Conservation (phyloP, 2,329 filamentous ascomycete genomes). For the Capronia coronata region DNA sequence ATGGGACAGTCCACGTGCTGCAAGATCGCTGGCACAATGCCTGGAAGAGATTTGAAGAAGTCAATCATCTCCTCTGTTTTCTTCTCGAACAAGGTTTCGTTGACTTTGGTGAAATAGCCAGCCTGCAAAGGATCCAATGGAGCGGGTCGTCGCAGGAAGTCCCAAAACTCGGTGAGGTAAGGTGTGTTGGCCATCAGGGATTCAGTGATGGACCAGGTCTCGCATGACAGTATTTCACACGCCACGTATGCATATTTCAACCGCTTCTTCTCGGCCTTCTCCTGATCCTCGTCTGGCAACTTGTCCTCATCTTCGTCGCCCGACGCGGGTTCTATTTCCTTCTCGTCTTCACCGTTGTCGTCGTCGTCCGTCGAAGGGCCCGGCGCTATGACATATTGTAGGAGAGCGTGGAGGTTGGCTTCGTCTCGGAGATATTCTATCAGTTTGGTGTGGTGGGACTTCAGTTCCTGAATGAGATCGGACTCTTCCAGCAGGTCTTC, state of each 20-base stretch:
- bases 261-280: constrained; percentile 81
- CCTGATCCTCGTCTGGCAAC: constrained; percentile 40
- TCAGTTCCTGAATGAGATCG: constrained; percentile 93
- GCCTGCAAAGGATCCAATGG: constrained; percentile 89
- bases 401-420: constrained; percentile 71
- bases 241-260: constrained; percentile 91
- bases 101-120: constrained; percentile 97
- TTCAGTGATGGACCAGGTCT: constrained; percentile 95
- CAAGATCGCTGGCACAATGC: constrained; percentile 76
- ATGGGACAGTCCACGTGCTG: constrained; percentile 94
- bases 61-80: constrained; percentile 97
- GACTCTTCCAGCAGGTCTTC: constrained; percentile 95
- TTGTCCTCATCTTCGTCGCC: constrained; percentile 29
- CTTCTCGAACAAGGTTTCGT: constrained; percentile 93
- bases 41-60: constrained; percentile 75
- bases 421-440: constrained; percentile 93
- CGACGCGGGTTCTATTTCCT: constrained; percentile 26
- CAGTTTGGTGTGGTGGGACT: constrained; percentile 95
- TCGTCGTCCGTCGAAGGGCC: constrained; percentile 47
- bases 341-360: constrained; percentile 43
- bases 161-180: constrained; percentile 79
- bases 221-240: constrained; percentile 87
- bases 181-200: constrained; percentile 78
- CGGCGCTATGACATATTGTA: constrained; percentile 86
- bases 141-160: constrained; percentile 74